Evolutionary conservation across 352 stramenopile genomes (phyloP), one percentile per base, ranked within the genome.

Genomic region (Globisporangium recalcitrans): DNA sequence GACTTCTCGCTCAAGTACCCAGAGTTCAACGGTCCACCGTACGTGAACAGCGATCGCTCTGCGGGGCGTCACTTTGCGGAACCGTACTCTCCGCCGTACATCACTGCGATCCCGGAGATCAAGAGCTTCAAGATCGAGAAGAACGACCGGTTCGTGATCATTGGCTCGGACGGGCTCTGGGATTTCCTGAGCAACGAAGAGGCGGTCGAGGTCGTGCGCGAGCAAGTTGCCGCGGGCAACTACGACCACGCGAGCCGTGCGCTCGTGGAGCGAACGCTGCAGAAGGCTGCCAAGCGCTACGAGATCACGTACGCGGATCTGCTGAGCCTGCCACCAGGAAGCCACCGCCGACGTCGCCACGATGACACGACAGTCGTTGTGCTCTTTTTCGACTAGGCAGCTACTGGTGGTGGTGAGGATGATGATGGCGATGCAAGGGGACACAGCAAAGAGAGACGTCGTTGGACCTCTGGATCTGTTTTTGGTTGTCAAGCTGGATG

Each of bases 81-180:
- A 36, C 91, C 91, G 2, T 98, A 95, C 73, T 94, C 92, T 19
- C 92, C 93, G 14, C 93, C 93, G 13, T 98, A 98, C 77, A 97
- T 98, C 62, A 91, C 85, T 10, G 86, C 91, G 49, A 89, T 87
- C 21, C 93, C 93, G 1, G 89, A 97, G 54, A 72, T 97, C 42
- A 75, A 78, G 57, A 74, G 74, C 44, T 78, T 90, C 60, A 70
- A 77, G 48, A 68, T 94, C 14, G 65, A 56, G 51, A 71, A 74
- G 1, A 65, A 70, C 52, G 97, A 99, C 71, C 88, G 98, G 78
- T 99, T 99, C 73, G 71, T 99, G 53, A 89, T 99, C 53, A 90
- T 99, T 42, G 71, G 82, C 26, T 98, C 95, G 67, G 97, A 99
- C 75, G 96, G 96, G 13, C 73, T 99, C n/a, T 99, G 96, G 96